phyloP scores from a whole-genome alignment of 2,329 filamentous ascomycete species.

The Aureobasidium musti region DNA sequence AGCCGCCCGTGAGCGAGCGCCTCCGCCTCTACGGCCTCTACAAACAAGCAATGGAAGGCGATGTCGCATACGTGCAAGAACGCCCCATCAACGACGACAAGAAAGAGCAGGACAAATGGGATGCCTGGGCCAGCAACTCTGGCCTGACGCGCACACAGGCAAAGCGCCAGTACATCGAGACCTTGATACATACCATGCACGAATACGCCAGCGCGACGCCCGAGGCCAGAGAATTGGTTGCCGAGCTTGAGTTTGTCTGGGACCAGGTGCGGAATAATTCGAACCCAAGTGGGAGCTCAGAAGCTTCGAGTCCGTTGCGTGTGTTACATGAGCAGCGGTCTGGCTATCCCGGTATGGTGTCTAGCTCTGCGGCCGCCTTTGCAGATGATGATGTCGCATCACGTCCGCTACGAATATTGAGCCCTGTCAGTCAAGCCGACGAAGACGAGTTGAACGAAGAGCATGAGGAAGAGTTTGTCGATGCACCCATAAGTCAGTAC shows the following conservation, averaged over 20 bases:
- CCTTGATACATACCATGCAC: slow-evolving; percentile 95
- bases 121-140: slow-evolving; percentile 90
- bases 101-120: slow-evolving; percentile 57
- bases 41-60: slow-evolving; percentile 98
- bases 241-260: slow-evolving; percentile 98
- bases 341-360: slow-evolving; percentile 19
- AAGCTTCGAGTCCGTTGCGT: slow-evolving; percentile 27
- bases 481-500: slow-evolving; percentile 33
- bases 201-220: slow-evolving; percentile 82
- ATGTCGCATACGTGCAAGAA: slow-evolving; percentile 92
- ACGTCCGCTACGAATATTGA: slow-evolving; percentile 60
- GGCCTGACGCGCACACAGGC: slow-evolving; percentile 85
- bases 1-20: slow-evolving; percentile 81
- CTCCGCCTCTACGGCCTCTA: slow-evolving; percentile 96
- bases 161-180: slow-evolving; percentile 90
- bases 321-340: slow-evolving; percentile 16
- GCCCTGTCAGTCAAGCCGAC: slow-evolving; percentile 76
- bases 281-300: slow-evolving; percentile 18
- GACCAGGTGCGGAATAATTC: slow-evolving; percentile 85
- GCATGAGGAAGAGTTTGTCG: slow-evolving; percentile 38
- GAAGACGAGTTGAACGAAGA: slow-evolving; percentile 46
- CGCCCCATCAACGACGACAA: slow-evolving; percentile 57
- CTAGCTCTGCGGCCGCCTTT: slow-evolving; percentile 19
- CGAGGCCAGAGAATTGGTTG: slow-evolving; percentile 82
- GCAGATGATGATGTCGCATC: slow-evolving; percentile 15